Evolutionary conservation across 2,329 filamentous ascomycete genomes (phyloP).

Genomic region (Dothiorella sarmentorum): DNA sequence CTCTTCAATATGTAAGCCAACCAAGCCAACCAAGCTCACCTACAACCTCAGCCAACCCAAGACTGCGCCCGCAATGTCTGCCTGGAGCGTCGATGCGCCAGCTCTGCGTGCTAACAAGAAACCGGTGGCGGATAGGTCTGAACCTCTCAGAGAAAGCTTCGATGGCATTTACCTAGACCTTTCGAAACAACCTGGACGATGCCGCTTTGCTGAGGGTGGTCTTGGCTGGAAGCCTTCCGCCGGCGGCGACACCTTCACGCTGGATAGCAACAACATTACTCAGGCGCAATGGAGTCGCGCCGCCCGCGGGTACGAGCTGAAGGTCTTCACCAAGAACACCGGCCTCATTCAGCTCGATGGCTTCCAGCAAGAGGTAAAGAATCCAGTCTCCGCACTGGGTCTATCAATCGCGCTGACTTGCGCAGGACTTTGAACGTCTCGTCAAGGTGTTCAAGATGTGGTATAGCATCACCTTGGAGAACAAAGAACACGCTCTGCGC

Average conservation of each 20-base stretch:
- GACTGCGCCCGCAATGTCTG: constrained; percentile 1
- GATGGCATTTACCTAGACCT: constrained; percentile 96
- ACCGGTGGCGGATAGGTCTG: not conserved
- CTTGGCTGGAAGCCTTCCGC: constrained; percentile 90
- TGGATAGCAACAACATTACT: constrained; percentile 81
- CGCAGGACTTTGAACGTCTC: constrained; percentile 80
- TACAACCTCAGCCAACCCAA: not conserved
- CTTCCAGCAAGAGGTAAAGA: constrained; percentile 74
- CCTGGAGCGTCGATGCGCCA: not conserved
- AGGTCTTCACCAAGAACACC: constrained; percentile 79
- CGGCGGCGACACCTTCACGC: constrained; percentile 88
- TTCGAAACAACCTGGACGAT: constrained; percentile 87
- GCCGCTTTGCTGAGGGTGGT: constrained; percentile 89
- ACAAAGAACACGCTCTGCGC: constrained; percentile 87
- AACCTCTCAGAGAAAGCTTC: constrained; percentile 72
- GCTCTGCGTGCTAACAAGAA: not conserved
- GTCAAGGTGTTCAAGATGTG: constrained; percentile 95
- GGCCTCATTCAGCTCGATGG: constrained; percentile 92
- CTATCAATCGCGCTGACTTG: constrained; percentile 3
- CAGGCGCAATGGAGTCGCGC: constrained; percentile 93
- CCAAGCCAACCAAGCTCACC: constrained; percentile 1
- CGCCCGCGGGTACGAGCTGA: constrained; percentile 87
- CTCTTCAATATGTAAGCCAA: not conserved
- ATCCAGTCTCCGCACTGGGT: too few relatives aligned
- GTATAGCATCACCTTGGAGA: constrained; percentile 92